phyloP scores from a whole-genome alignment of 768 basidiomycete genomes.

The Ephemerocybe angulata region DNA sequence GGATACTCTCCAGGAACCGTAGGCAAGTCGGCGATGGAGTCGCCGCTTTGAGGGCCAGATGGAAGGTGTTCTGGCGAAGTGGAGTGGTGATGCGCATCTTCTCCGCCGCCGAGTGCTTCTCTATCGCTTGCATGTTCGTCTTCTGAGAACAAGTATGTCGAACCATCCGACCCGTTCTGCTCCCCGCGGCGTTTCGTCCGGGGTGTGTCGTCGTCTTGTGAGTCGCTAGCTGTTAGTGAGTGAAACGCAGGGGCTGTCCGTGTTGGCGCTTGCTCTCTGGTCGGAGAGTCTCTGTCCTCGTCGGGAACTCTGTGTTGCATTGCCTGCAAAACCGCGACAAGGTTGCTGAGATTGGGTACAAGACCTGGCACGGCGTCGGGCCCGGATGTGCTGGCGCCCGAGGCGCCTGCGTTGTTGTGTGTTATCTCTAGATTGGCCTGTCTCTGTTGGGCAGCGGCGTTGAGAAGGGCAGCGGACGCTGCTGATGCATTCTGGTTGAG shows the following conservation, averaged over 20 bases:
- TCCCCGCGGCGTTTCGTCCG: constrained; percentile 32
- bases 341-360: constrained; percentile 56
- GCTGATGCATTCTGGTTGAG: constrained; percentile 74
- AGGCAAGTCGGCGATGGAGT: constrained; percentile 42
- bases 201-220: constrained; percentile 24
- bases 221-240: constrained; percentile 61
- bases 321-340: constrained; percentile 79
- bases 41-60: constrained; percentile 25
- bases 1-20: constrained; percentile 57
- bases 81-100: constrained; percentile 22
- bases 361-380: constrained; percentile 38
- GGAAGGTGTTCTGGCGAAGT: constrained; percentile 33
- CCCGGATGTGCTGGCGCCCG: constrained; percentile 19
- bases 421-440: constrained; percentile 44
- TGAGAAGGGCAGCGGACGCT: constrained; percentile 59
- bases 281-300: constrained; percentile 40
- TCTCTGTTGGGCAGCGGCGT: constrained; percentile 65
- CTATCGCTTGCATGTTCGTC: constrained; percentile 42
- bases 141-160: constrained; percentile 55
- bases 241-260: constrained; percentile 77
- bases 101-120: constrained; percentile 32
- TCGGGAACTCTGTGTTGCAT: constrained; percentile 58
- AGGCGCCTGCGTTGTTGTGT: constrained; percentile 24
- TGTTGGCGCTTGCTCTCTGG: constrained; percentile 47
- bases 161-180: constrained; percentile 43